These are phyloP conservation scores for Ceratocystis albifundus DNA, from an alignment of 2,329 filamentous ascomycete genomes.

Conservation along the genomic window DNA sequence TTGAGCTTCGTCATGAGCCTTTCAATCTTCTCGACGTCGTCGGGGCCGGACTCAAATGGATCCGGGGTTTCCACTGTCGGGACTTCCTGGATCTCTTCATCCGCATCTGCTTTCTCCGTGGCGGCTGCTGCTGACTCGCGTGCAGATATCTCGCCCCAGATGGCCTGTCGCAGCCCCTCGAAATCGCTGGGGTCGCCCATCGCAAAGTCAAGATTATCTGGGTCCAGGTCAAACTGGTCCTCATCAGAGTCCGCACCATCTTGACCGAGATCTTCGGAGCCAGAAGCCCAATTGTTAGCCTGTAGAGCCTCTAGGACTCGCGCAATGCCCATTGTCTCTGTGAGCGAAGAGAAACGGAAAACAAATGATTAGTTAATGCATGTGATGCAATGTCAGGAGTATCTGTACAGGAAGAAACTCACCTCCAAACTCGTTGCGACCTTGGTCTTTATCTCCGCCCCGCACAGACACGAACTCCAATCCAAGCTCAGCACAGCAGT, in stretches of 20 bases:
- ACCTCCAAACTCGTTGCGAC: conserved; percentile 50
- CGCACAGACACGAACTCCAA: conserved; percentile 52
- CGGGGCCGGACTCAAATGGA: conserved; percentile 33
- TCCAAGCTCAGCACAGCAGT: conserved; percentile 43
- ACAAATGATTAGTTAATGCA: not conserved
- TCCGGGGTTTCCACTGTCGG: conserved; percentile 26
- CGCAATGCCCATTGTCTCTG: conserved; percentile 48
- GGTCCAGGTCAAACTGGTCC: conserved; percentile 33
- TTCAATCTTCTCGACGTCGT: conserved; percentile 49
- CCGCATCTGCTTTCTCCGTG: conserved; percentile 9
- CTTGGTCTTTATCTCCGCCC: conserved; percentile 31
- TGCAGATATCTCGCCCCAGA: conserved; percentile 35
- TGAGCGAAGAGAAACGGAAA: not conserved
- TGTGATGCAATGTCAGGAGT: not conserved
- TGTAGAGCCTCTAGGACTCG: conserved; percentile 51
- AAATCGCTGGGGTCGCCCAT: conserved; percentile 42
- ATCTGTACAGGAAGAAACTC: conserved; percentile 25
- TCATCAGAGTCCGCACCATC: conserved; percentile 28
- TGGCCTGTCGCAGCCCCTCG: conserved; percentile 40
- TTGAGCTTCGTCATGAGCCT: conserved; percentile 53
- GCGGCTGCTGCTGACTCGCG: conserved; percentile 26
- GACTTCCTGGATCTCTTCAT: conserved; percentile 1
- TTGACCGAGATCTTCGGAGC: conserved; percentile 27
- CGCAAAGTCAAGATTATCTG: conserved; percentile 39
- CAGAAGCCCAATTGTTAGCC: conserved; percentile 50